A percentile compares a stretch with the other conserved stretches of the same genome.
Evolutionary conservation across 345 rosid species (phyloP).

Genomic region (Arabidopsis arenosa): DNA sequence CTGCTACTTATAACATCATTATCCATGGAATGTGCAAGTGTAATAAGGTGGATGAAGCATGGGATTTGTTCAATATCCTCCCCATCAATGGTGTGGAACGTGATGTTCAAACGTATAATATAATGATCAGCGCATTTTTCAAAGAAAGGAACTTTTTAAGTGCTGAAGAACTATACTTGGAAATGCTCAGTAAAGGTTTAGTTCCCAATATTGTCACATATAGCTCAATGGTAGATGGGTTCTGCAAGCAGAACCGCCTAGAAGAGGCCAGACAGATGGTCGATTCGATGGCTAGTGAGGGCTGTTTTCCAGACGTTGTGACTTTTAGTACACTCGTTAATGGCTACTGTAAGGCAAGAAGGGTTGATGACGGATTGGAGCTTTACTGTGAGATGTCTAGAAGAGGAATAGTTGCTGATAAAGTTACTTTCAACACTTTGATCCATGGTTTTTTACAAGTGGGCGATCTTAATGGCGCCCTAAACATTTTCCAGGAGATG

Average conservation of each 20-base stretch:
- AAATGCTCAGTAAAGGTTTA: background rate
- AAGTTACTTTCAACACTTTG: background rate
- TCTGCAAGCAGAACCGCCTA: background rate
- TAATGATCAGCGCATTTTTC: background rate
- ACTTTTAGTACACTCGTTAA: background rate
- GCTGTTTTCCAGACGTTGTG: background rate
- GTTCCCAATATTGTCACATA: background rate
- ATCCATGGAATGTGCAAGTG: conserved; percentile 5
- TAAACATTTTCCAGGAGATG: background rate
- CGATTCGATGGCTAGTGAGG: background rate
- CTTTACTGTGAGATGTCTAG: background rate
- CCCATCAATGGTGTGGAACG: background rate
- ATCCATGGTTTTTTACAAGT: background rate
- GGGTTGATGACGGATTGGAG: background rate
- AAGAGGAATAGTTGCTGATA: background rate
- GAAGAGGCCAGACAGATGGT: background rate
- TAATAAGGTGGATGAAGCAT: background rate
- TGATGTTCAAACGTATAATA: conserved; percentile 4
- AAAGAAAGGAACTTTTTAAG: background rate
- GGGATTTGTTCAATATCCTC: background rate
- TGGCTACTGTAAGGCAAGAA: background rate
- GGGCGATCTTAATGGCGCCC: conserved; percentile 3
- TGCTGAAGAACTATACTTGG: background rate
- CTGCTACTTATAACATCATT: background rate
- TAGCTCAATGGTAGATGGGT: background rate